Base-by-base conservation (phyloP, 2,329 filamentous ascomycete species). In the Penicillium frequentans region DNA sequence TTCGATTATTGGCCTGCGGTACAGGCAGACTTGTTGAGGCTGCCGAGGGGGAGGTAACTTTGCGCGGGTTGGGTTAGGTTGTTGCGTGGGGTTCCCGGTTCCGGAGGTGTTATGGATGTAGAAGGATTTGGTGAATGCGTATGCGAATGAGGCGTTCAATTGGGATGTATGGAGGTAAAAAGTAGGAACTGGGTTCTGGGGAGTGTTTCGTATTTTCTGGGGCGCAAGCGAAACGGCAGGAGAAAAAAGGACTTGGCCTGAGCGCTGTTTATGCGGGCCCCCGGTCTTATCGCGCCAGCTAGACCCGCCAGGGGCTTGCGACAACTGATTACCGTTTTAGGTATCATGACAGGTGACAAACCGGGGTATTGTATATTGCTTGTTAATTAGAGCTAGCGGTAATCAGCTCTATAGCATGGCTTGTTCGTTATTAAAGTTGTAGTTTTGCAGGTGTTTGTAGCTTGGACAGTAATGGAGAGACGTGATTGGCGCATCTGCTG, bases 191-290 rank as follows among this genome's bases (percentile, higher is more conserved):
- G 21, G 31, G 14, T 39, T 21, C 26, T 21, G 29, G 29, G 19
- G 7, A 14, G n/a, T 29, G 46, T 13, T n/a, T 50, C 33, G 48
- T 50, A 26, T 42, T 42, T 42, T 39, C 50, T 13, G 19, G 42
- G 43, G 50, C 42, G 49, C 46, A 49, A 23, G 46, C 13, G 27
- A 43, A 45, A 9, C 27, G 42, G 50, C 19, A 50, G 31, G 50
- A 46, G 55, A 61, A 58, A 60, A 63, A 64, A 57, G 47, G 56
- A 52, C 47, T 35, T 59, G 59, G 63, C 56, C 56, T 61, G 54
- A 59, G 61, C 61, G 59, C 46, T 39, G 46, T 53, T 55, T 27
- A 64, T 65, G 63, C 63, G 63, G 63, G 63, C 50, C 59, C 61
- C 62, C 60, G 56, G 60, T 29, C 48, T 64, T 63, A 64, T 64